Evolutionary conservation across 768 basidiomycete species (phyloP).

Genomic region (Pleurotus giganteus): DNA sequence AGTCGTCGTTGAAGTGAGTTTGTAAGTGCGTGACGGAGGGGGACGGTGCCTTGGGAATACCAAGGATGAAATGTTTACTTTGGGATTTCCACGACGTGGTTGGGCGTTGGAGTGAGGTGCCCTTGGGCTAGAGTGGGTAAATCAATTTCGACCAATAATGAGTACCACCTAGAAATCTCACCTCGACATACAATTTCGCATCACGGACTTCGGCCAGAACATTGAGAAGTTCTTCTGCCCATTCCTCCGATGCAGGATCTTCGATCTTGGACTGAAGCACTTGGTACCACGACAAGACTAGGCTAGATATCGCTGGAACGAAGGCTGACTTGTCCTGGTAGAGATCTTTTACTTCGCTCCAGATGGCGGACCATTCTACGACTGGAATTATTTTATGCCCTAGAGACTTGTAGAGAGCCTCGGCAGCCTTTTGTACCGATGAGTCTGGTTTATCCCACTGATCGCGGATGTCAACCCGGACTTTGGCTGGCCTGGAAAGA

Average conservation of each 20-base stretch:
- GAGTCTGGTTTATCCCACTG: slow-evolving; percentile 30
- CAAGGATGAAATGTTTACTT: slow-evolving; percentile 27
- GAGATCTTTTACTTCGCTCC: slow-evolving; percentile 26
- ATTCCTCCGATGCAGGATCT: slow-evolving; percentile 27
- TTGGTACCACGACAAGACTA: slow-evolving; percentile 33
- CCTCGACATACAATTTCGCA: slow-evolving; percentile 13
- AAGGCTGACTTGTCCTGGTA: slow-evolving; percentile 31
- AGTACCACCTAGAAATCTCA: slow-evolving; percentile 28
- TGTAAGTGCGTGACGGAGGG: slow-evolving; percentile 23
- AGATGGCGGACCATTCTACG: slow-evolving; percentile 32
- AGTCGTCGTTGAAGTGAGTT: slow-evolving; percentile 32
- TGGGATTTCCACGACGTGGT: slow-evolving; percentile 26
- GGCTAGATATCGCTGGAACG: slow-evolving; percentile 30
- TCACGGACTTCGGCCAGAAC: slow-evolving; percentile 17
- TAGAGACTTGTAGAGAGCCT: slow-evolving; percentile 25
- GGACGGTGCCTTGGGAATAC: slow-evolving; percentile 29
- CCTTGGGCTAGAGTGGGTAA: slow-evolving; percentile 16
- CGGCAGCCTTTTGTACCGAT: slow-evolving; percentile 24
- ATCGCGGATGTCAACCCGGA: slow-evolving; percentile 37
- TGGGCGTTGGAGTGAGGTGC: slow-evolving; percentile 18
- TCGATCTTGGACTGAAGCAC: slow-evolving; percentile 32
- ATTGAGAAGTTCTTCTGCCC: slow-evolving; percentile 33
- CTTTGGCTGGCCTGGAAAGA: slow-evolving; percentile 30
- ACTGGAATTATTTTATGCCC: slow-evolving; percentile 32
- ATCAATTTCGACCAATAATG: neutral